Base-by-base conservation (phyloP, 106 monocot genomes). In the Dendrobium nobile region DNA sequence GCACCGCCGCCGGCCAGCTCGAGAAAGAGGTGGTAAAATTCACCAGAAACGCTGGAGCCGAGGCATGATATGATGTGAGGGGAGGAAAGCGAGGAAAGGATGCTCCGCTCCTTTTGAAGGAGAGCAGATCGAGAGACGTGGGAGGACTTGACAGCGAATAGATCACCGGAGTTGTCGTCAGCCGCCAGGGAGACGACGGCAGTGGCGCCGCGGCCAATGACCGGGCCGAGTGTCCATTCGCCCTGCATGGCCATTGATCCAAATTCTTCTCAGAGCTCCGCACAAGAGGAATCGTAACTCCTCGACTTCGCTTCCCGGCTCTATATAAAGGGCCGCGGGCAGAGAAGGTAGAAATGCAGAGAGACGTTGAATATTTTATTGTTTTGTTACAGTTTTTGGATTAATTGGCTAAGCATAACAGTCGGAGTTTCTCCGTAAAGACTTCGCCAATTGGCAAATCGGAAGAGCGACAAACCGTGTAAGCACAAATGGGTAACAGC, bases 101-200 rank as follows among this genome's bases (percentile, higher is more conserved):
- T 73, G 73, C 37, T 73, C 27, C 18, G 47, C 73, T 81, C 80
- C 10, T 40, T 48, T 19, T 37, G 48, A 17, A 81, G 80, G 6
- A 70, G 13, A 47, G 11, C 41, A 4, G 67, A 54, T n/a, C 73
- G 37, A 1, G 73, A 9, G 16, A 26, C 15, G 4, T 72, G 40
- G 1, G 80, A 20, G 40, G 73, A 81, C 37, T 81, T 81, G 15
- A 81, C 33, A 73, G 73, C 80, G 37, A 81, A 81, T 10, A 73
- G 80, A 51, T 81, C 41, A 1, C 73, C 72, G 18, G 67, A 27
- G 22, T 42, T 19, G 13, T 5, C 9, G 68, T 45, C 19, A 11
- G 47, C 67, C 5, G 73, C 80, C 2, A 81, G 54, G 17, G 33
- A 44, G 47, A 80, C 80, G 18, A 44, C n/a, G 27, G 70, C 68